Evolutionary conservation across 306 rosid species (phyloP).

Genomic region (Oxytropis ochrocephala): DNA sequence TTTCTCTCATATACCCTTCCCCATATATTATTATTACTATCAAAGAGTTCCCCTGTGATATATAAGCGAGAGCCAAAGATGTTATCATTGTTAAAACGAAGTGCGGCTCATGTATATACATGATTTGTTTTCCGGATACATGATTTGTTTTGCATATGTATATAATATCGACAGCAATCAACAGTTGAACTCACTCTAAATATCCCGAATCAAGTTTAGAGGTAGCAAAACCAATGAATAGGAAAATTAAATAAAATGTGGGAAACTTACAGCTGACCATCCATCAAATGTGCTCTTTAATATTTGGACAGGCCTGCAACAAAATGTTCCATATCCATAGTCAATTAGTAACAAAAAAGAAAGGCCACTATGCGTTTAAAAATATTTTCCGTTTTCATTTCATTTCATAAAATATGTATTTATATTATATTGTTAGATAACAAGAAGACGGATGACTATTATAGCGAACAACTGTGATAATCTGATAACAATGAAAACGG

Average conservation of each 20-base stretch:
- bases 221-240: not conserved
- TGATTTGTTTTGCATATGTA: not conserved
- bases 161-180: not conserved
- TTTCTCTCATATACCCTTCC: too few relatives aligned
- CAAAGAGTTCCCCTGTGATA: not conserved
- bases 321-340: not conserved
- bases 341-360: constrained; percentile 4
- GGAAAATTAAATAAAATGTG: constrained; percentile 8
- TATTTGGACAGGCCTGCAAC: constrained; percentile 76
- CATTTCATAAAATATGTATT: too few relatives aligned
- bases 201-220: not conserved
- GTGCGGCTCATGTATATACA: not conserved
- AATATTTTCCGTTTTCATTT: too few relatives aligned
- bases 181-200: too few relatives aligned
- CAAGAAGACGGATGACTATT: too few relatives aligned
- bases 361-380: not conserved
- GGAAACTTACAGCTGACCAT: constrained; percentile 79
- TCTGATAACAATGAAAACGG: too few relatives aligned
- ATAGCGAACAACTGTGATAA: too few relatives aligned
- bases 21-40: too few relatives aligned
- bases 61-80: not conserved
- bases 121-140: too few relatives aligned
- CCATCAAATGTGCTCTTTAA: constrained; percentile 77
- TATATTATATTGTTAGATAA: too few relatives aligned
- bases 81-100: not conserved